Evolutionary conservation across 768 basidiomycete species (phyloP), one percentile per base, ranked within the genome.

Genomic region (Mycena kentingensis): DNA sequence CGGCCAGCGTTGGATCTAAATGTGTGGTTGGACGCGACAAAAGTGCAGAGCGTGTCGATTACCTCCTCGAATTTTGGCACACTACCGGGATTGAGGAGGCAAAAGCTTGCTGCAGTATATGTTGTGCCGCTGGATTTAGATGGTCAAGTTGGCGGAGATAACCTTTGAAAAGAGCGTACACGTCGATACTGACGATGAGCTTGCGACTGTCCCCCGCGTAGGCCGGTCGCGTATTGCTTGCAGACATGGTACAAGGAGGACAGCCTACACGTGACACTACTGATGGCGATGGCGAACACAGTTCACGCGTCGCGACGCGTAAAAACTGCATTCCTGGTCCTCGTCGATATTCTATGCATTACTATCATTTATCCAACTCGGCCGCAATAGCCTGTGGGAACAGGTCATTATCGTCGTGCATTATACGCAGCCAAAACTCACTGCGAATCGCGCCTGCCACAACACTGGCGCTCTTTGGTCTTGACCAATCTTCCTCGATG

Each of bases 1-100:
- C 16, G 57, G 51, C 59, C 58, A 60, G 3, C 61, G 52, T 11
- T 57, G 49, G 29, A 60, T 54, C 59, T 57, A 32, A 21, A 12
- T 19, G 12, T 13, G 22, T 34, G 21, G 12, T 24, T 15, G 8
- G 3, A 34, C 18, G 22, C 6, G 4, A 12, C 12, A 19, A 2
- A 31, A 13, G 19, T 22, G 16, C 21, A 26, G 18, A 27, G 22
- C 27, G 21, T 10, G 7, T 10, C 37, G 37, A 19, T 5, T 27
- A 60, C 61, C 34, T 60, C 58, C 35, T 63, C 56, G 22, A 63
- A 58, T 37, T 63, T 57, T 3, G 60, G 60, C 13, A 61, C 54
- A 22, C 44, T 47, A 12, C 54, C 58, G 2, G 53, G 54, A 28
- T 57, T 55, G 37, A 58, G 36, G 12, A 61, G 46, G 34, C 60